Conservation (phyloP, 2,329 filamentous ascomycete genomes). For the Colletotrichum noveboracense region DNA sequence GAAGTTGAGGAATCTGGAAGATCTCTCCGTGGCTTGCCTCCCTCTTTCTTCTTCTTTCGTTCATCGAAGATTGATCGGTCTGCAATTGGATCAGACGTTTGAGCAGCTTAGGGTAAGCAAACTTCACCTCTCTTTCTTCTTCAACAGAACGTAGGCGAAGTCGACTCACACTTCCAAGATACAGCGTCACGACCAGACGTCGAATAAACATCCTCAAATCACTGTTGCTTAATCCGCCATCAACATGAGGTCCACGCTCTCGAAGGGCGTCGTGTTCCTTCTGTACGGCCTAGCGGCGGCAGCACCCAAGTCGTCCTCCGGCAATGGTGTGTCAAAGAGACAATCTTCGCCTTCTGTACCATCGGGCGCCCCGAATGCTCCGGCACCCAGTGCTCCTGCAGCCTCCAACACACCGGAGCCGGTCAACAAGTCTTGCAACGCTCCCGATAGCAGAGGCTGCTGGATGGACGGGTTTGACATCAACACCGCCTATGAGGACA, state of each 20-base stretch:
- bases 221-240: neutral
- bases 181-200: neutral
- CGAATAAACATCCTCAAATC: neutral
- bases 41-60: neutral
- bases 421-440: conserved; percentile 23
- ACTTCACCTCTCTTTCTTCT: neutral
- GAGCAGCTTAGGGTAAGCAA: neutral
- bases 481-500: conserved; percentile 30
- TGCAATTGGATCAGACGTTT: neutral
- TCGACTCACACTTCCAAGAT: neutral
- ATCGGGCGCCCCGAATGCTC: neutral
- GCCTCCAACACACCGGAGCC: neutral
- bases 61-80: neutral
- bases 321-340: neutral
- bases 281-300: conserved; percentile 7
- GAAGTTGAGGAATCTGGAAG: conserved; percentile 5
- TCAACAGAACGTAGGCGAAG: neutral
- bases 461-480: conserved; percentile 34
- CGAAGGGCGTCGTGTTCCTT: neutral
- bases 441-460: conserved; percentile 26
- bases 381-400: neutral
- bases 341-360: neutral
- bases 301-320: neutral
- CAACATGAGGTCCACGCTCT: conserved; percentile 13
- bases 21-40: neutral